phyloP scores from a whole-genome alignment of 73 alveolate species.

The Paramecium sexaurelia region DNA sequence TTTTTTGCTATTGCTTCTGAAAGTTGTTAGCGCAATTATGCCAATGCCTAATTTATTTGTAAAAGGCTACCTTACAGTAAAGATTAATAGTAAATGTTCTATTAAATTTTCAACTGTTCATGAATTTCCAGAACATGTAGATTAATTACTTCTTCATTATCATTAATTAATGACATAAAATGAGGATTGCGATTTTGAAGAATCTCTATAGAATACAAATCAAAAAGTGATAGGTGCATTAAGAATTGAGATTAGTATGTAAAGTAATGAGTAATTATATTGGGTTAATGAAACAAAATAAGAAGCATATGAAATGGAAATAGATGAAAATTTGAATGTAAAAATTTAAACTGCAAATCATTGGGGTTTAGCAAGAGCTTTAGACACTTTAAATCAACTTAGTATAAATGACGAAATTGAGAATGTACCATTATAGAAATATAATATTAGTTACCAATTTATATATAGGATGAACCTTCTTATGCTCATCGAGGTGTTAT shows the following conservation, averaged over 20 bases:
- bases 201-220: not conserved
- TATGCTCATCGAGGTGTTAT: conserved; percentile 85
- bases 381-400: conserved; percentile 43
- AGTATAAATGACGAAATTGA: conserved; percentile 19
- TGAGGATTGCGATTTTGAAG: not conserved
- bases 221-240: not conserved
- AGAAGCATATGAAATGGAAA: not conserved
- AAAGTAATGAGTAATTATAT: not conserved
- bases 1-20: not conserved
- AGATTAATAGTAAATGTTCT: not conserved
- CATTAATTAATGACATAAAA: not conserved
- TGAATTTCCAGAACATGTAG: not conserved
- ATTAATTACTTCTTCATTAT: not conserved
- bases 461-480: conserved; percentile 78
- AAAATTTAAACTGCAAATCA: conserved; percentile 8
- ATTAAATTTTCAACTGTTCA: not conserved
- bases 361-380: conserved; percentile 53
- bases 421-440: not conserved
- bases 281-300: conserved; percentile 10
- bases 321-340: not conserved
- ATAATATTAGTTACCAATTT: conserved; percentile 66
- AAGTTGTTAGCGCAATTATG: not conserved
- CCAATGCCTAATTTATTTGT: not conserved
- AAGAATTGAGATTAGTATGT: not conserved
- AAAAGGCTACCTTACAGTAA: conserved; percentile 2